Evolutionary conservation across 176 grass and related monocot species (phyloP).

Genomic region (Carex parvula): DNA sequence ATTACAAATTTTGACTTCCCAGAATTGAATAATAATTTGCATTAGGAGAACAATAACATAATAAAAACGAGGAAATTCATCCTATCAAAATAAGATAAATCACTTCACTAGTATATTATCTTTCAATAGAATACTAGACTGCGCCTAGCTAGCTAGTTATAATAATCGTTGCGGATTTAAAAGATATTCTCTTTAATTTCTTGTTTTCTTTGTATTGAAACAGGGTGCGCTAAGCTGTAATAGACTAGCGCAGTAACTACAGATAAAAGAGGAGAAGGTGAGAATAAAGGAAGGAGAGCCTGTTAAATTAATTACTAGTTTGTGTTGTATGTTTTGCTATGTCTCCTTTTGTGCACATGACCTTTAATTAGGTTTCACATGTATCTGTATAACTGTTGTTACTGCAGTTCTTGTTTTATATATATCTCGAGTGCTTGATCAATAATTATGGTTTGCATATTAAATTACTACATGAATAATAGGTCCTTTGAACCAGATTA

Average conservation of each 20-base stretch:
- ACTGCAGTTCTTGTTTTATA: background rate
- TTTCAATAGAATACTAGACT: background rate
- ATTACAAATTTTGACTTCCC: background rate
- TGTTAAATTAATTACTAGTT: background rate
- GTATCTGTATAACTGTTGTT: conserved; percentile 9
- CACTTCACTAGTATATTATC: too few relatives aligned
- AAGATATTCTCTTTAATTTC: background rate
- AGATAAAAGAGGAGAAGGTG: background rate
- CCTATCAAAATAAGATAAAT: too few relatives aligned
- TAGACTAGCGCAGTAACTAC: background rate
- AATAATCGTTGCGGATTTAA: background rate
- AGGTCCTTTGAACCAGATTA: too few relatives aligned
- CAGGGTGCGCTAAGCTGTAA: conserved; percentile 1
- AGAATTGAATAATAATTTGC: background rate
- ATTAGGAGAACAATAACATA: background rate
- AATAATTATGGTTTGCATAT: background rate
- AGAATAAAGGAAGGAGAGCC: background rate
- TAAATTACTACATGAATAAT: background rate
- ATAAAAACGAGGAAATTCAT: background rate
- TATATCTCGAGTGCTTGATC: background rate
- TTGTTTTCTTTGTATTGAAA: background rate
- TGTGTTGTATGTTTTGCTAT: background rate
- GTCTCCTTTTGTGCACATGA: background rate
- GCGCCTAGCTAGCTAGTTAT: background rate
- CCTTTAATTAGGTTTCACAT: background rate